These are phyloP conservation scores for Lentithecium fluviatile DNA, from an alignment of 495 filamentous ascomycete genomes.

Conservation along the genomic window DNA sequence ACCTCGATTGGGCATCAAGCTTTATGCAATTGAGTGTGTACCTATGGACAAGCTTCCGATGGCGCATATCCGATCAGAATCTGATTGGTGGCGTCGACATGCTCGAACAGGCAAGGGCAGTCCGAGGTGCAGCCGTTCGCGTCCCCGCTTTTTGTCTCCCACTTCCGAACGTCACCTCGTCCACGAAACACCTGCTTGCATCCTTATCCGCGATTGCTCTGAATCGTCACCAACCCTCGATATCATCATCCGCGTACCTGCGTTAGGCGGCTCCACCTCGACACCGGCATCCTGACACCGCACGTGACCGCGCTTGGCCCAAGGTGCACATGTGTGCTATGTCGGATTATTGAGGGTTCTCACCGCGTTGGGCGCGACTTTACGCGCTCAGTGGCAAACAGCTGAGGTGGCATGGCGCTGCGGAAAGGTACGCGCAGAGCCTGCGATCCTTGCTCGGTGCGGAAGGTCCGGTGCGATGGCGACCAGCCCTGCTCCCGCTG, in stretches of 20 bases:
- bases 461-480: constrained; percentile 30
- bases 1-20: no score
- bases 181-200: constrained; percentile 19
- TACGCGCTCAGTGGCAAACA: constrained; percentile 1
- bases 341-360: constrained; percentile 7
- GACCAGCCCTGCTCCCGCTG: constrained; percentile 24
- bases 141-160: constrained; percentile 13
- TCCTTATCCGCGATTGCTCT: neutral
- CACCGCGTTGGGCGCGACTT: constrained; percentile 3
- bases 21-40: no score
- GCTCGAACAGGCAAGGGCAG: constrained; percentile 8
- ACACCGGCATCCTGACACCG: neutral
- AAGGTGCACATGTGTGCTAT: neutral
- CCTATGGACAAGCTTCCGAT: no score
- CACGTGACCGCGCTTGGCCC: neutral
- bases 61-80: neutral
- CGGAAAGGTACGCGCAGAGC: constrained; percentile 25
- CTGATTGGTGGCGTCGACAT: neutral
- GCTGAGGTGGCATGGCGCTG: constrained; percentile 5
- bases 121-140: constrained; percentile 8
- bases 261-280: neutral
- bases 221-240: no score
- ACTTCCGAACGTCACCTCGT: constrained; percentile 10
- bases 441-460: constrained; percentile 31
- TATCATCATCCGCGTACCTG: neutral